Base-by-base conservation (phyloP, 139 green algal species). In the Chlorella sp. region DNA sequence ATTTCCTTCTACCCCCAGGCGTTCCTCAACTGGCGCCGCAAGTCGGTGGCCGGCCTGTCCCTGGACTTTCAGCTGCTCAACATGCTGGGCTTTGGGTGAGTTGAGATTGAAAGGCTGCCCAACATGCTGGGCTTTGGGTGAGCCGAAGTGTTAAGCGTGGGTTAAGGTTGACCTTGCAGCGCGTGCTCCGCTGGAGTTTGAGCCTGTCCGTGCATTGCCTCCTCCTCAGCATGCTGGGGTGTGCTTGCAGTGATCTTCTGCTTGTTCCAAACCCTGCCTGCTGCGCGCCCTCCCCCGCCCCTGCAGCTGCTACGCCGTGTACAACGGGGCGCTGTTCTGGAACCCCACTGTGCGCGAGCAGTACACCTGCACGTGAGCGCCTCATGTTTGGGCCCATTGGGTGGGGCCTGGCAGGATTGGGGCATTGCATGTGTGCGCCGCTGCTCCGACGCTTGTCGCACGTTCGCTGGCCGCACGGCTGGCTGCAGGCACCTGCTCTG, bases 1-100 rank as follows among this genome's bases (percentile, higher is more conserved):
- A 70, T 92, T 39, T 88, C 65, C 69, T 95, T 95, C 88, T 95
- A 93, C 62, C 92, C 92, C n/a, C 92, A 95, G 81, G 63, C 89
- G 41, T 70, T 87, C n/a, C 39, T 90, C 18, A 95, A 95, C 78
- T 89, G 70, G 39, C 38, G 70, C 0, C 86, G 86, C 32, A 90
- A 90, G 70, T 91, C 73, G 65, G 91, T 95, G 51, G 82, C 76
- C 6, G 93, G 93, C 21, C 73, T 95, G 12, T 89, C 74, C 1
- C 62, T 94, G 13, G 93, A 95, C 80, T 95, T 93, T 65, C 88
- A 93, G 57, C 63, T 90, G 18, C 44, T 93, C 34, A 94, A 94
- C 83, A 26, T 92, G 32, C 79, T 95, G 62, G 92, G 92, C 26
- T 95, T 94, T 65, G 55, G 51, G 73, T 80, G 44, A 64, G 73